Evolutionary conservation across 129 eudicot species (phyloP).

Genomic region (Tagetes patula): DNA sequence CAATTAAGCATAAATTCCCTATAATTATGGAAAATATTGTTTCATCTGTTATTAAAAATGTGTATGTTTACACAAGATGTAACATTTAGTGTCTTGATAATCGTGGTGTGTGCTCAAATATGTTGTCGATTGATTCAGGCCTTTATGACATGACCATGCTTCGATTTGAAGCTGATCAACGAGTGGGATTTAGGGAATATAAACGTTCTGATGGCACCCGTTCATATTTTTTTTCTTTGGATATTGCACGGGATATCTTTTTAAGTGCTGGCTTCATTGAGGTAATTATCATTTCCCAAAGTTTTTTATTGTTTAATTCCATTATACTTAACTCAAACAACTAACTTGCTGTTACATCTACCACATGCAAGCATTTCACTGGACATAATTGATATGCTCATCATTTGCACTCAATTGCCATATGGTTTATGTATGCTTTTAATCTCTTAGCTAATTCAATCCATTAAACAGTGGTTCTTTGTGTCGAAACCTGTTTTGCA

Average conservation of each 20-base stretch:
- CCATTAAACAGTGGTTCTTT: not conserved
- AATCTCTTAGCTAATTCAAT: not conserved
- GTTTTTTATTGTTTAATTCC: not conserved
- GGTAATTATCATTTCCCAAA: conserved; percentile 40
- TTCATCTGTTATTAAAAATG: not conserved
- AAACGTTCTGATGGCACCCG: conserved; percentile 88
- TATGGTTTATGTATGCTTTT: not conserved
- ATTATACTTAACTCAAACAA: not conserved
- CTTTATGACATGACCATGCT: conserved; percentile 99
- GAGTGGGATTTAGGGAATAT: conserved; percentile 81
- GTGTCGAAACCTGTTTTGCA: conserved; percentile 26
- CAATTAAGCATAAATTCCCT: too few relatives aligned
- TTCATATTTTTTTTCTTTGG: conserved; percentile 83
- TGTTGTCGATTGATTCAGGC: conserved; percentile 46
- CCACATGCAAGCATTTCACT: not conserved
- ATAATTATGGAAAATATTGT: not conserved
- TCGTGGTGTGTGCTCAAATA: conserved; percentile 4
- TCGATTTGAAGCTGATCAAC: conserved; percentile 73
- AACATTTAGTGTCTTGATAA: not conserved
- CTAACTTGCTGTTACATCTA: not conserved
- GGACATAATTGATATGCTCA: not conserved
- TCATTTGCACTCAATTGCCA: not conserved
- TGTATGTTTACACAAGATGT: not conserved
- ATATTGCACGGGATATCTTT: conserved; percentile 54
- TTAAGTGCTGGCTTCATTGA: conserved; percentile 63